phyloP scores from a whole-genome alignment of 2,329 filamentous ascomycete species.

The Aspergillus bombycis region DNA sequence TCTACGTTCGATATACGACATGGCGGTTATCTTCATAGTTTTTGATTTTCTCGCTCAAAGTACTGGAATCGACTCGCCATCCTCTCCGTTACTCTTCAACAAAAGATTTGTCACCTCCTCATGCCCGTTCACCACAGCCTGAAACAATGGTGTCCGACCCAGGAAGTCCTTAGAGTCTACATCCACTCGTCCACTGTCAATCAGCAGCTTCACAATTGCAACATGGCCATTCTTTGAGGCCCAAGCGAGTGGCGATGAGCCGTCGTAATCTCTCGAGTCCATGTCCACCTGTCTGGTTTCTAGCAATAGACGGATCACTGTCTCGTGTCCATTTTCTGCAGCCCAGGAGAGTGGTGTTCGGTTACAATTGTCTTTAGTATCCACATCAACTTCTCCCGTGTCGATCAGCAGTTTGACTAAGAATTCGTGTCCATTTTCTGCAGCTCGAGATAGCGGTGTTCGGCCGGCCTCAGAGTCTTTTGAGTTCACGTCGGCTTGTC shows the following conservation, averaged over 20 bases:
- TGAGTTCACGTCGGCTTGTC: neutral
- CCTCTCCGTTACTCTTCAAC: neutral
- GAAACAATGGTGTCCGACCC: slow-evolving; percentile 4
- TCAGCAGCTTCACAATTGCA: slow-evolving; percentile 1
- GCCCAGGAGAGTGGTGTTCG: slow-evolving; percentile 1
- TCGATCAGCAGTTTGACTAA: slow-evolving; percentile 3
- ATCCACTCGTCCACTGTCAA: slow-evolving; percentile 6
- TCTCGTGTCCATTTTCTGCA: slow-evolving; percentile 2
- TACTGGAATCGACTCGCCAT: neutral
- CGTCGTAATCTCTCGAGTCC: neutral
- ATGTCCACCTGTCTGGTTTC: neutral
- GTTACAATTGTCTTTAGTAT: neutral
- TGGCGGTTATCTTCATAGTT: neutral
- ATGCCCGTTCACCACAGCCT: neutral
- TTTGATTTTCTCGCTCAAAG: neutral
- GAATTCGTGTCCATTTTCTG: neutral
- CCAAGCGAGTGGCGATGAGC: neutral
- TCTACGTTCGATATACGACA: neutral
- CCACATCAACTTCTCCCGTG: neutral
- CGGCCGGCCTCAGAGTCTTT: neutral
- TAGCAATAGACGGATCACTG: slow-evolving; percentile 10
- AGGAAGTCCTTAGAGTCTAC: neutral
- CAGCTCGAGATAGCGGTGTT: neutral
- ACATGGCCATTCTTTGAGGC: neutral
- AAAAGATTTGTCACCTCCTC: slow-evolving; percentile 2